phyloP scores from a whole-genome alignment of 179 eudicot genomes.

The Sideroxylon spinosum region DNA sequence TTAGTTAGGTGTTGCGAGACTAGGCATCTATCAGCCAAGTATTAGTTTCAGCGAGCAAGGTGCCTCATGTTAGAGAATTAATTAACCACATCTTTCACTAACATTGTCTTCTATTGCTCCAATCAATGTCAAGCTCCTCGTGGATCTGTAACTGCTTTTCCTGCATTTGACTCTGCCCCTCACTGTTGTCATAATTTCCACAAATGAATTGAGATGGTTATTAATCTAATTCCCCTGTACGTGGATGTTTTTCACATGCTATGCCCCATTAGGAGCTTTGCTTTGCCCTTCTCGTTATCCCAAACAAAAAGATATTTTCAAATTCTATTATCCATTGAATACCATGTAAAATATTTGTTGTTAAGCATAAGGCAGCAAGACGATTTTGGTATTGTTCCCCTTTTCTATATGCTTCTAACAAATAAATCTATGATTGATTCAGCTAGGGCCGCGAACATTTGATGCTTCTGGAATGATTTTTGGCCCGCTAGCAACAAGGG shows the following conservation, averaged over 20 bases:
- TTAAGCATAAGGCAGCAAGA: too few species aligned
- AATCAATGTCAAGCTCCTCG: too few species aligned
- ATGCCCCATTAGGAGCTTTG: not conserved
- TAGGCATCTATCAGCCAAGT: too few species aligned
- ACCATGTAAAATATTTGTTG: not conserved
- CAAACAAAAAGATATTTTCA: not conserved
- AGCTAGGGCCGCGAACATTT: slow-evolving; percentile 52
- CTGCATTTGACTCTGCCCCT: too few species aligned
- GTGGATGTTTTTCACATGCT: not conserved
- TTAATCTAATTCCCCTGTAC: not conserved
- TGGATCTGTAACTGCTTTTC: too few species aligned
- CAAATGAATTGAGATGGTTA: not conserved
- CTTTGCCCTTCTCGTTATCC: not conserved
- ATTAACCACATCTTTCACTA: too few species aligned
- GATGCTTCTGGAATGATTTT: slow-evolving; percentile 60
- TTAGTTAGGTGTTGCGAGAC: too few species aligned
- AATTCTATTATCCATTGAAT: not conserved
- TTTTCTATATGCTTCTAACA: not conserved
- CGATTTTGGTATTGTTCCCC: not conserved
- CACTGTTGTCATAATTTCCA: not conserved
- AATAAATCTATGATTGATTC: slow-evolving; percentile 22
- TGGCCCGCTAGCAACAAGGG: slow-evolving; percentile 60
- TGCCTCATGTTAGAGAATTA: too few species aligned
- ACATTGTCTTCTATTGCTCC: too few species aligned
- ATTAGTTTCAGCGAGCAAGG: too few species aligned